Evolutionary conservation across 1,284 basidiomycete species (phyloP).

Genomic region (Naganishia cerealis): DNA sequence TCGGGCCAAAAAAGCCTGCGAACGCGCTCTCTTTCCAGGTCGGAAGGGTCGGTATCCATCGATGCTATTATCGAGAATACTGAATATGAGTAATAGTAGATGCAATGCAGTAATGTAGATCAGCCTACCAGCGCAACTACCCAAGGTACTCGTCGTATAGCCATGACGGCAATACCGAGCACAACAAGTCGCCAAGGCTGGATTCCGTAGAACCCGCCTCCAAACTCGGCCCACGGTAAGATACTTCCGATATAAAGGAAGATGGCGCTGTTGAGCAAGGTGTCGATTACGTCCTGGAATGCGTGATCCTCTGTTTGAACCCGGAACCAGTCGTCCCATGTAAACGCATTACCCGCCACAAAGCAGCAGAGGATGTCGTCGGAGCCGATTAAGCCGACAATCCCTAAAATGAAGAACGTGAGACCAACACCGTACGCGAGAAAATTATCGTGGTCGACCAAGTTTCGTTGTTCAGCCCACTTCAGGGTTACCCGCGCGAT

Average conservation of each 20-base stretch:
- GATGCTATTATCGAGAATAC: conserved; percentile 35
- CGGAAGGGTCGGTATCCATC: conserved; percentile 47
- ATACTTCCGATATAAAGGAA: conserved; percentile 90
- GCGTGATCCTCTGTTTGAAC: conserved; percentile 58
- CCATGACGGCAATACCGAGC: conserved; percentile 72
- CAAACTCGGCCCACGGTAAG: conserved; percentile 67
- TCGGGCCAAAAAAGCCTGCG: conserved; percentile 54
- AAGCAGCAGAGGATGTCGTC: conserved; percentile 74
- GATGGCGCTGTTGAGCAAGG: conserved; percentile 56
- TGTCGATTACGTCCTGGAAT: conserved; percentile 61
- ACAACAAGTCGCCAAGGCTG: conserved; percentile 79
- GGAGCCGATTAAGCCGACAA: conserved; percentile 79
- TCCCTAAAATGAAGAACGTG: conserved; percentile 70
- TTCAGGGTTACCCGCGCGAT: conserved; percentile 46
- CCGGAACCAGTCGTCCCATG: conserved; percentile 55
- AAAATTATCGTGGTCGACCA: conserved; percentile 54
- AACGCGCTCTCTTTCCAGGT: conserved; percentile 50
- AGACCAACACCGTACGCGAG: conserved; percentile 52
- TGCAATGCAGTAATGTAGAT: conserved; percentile 39
- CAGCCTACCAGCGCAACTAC: conserved; percentile 64
- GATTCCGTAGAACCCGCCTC: conserved; percentile 56
- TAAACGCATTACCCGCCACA: conserved; percentile 41
- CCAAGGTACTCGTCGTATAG: conserved; percentile 74
- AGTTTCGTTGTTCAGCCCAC: conserved; percentile 44
- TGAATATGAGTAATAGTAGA: background rate